Base-by-base conservation (phyloP, 768 basidiomycete species). In the Termitomyces sp. region DNA sequence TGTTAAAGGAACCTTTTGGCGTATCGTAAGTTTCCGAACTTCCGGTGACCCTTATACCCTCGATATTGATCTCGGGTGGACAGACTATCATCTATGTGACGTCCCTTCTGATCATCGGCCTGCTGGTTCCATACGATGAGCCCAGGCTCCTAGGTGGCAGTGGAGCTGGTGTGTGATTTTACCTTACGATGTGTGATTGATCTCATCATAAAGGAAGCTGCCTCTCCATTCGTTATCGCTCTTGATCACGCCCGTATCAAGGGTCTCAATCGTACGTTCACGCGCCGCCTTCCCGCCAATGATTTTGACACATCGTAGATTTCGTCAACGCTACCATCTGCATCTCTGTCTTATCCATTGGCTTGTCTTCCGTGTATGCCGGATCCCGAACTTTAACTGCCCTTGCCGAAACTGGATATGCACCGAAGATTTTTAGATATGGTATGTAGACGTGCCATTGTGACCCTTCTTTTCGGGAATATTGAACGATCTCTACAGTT, bases 1-100 rank as follows among this genome's bases (percentile, higher is more conserved):
- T 40, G 75, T 78, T 33, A 77, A 77, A 68, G 75, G 75, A 38
- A 77, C 75, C 3, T 76, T 78, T 67, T 77, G 76, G 76, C 77
- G 75, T 64, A 73, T 78, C 44, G 73, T 75, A 58, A 60, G 72
- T 64, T 52, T 50, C n/a, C 11, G 12, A 33, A n/a, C 5, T 12
- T 48, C 3, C n/a, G 19, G 19, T 38, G 23, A 21, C 33, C 53
- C 30, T 17, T 2, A 46, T 23, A 23, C 23, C 23, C 6, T 23
- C 17, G 50, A 26, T 56, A 8, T 3, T 37, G 26, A 53, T 17
- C 3, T 31, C 21, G 45, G 28, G 10, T n/a, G 38, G 5, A 10
- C 46, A 75, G 73, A 77, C 77, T 37, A 58, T 78, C 50, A 77
- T 78, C 61, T 78, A 76, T 63, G 63, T 78, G 48, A 70, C 68